Percentiles rank a stretch among this genome's conserved stretches.
Evolutionary conservation across 371 early-diverging fungal species (phyloP).

Genomic region (Circinella umbellata): DNA sequence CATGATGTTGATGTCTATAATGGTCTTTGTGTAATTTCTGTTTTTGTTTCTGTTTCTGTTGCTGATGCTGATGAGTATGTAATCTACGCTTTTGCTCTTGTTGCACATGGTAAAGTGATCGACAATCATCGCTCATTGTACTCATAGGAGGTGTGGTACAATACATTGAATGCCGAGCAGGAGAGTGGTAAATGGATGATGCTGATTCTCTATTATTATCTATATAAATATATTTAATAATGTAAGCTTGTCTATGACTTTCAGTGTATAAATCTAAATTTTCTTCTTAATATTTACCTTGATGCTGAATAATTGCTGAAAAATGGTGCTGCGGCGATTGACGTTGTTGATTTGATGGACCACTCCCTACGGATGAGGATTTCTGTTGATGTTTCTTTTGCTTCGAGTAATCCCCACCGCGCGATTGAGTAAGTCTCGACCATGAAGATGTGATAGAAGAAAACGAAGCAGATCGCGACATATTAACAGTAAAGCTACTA

Average conservation of each 20-base stretch:
- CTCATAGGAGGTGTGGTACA: background rate
- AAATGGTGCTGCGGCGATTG: background rate
- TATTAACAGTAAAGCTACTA: background rate
- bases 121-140: background rate
- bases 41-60: background rate
- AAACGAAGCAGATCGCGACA: constrained; percentile 16
- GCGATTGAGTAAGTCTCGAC: constrained; percentile 2
- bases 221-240: too few relatives aligned
- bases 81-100: background rate
- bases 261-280: too few relatives aligned
- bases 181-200: background rate
- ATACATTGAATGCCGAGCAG: background rate
- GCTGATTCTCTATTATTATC: too few relatives aligned
- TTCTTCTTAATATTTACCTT: background rate
- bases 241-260: too few relatives aligned
- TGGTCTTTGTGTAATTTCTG: background rate
- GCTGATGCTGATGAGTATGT: constrained; percentile 6
- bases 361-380: background rate
- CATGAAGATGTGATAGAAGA: constrained; percentile 14
- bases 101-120: background rate
- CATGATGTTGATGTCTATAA: background rate
- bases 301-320: background rate
- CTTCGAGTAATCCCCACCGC: background rate
- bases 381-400: background rate
- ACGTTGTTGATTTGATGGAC: background rate